These are phyloP conservation scores for Aspergillus tubingensis DNA, from an alignment of 2,329 filamentous ascomycete species.

Conservation along the genomic window DNA sequence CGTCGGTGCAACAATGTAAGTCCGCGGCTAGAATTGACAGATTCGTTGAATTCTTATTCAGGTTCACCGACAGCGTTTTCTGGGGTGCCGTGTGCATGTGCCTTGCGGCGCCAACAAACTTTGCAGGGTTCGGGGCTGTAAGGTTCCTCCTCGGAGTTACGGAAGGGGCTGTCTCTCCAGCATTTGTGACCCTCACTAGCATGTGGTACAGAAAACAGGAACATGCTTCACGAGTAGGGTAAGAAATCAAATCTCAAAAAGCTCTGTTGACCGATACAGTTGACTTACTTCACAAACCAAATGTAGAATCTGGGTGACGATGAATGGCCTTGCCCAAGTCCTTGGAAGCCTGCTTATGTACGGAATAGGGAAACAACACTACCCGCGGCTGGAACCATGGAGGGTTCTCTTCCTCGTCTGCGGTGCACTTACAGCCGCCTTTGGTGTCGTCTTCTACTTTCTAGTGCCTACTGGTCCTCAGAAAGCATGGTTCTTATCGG, in stretches of 20 bases:
- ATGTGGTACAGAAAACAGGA: conserved; percentile 47
- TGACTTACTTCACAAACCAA: neutral
- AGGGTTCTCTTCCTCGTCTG: conserved; percentile 53
- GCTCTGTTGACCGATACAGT: neutral
- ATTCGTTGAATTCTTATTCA: too few species aligned
- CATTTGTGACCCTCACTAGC: conserved; percentile 50
- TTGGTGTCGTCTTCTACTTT: conserved; percentile 50
- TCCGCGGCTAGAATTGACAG: too few species aligned
- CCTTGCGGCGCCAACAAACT: conserved; percentile 45
- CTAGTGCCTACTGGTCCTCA: conserved; percentile 51
- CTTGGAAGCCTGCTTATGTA: conserved; percentile 54
- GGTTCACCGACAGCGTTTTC: conserved; percentile 31
- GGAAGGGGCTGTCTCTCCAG: conserved; percentile 49
- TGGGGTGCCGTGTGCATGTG: conserved; percentile 50
- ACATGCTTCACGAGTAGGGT: conserved; percentile 35
- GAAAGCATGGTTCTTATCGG: conserved; percentile 53
- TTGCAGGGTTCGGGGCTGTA: conserved; percentile 42
- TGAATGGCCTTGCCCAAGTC: conserved; percentile 52
- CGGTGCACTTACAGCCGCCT: conserved; percentile 49
- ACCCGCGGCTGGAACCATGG: conserved; percentile 48
- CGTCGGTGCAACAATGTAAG: conserved; percentile 50
- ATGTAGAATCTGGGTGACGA: conserved; percentile 40
- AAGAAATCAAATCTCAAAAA: accelerated
- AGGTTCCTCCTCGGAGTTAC: conserved; percentile 49
- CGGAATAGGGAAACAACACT: conserved; percentile 49